Evolutionary conservation across 75 land plant species (phyloP).

Genomic region (Chamaecyparis obtusa): DNA sequence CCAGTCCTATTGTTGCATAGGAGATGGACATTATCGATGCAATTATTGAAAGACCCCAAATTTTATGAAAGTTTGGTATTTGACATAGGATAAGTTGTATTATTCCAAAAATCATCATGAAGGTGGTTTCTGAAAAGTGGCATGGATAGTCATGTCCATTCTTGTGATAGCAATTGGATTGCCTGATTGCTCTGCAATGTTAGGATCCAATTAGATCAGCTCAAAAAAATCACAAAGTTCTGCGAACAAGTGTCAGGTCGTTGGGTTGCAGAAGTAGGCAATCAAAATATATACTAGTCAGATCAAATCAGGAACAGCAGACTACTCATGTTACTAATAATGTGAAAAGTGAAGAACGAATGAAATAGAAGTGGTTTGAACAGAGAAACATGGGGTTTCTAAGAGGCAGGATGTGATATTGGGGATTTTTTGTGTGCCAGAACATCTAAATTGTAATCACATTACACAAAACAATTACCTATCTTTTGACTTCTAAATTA

Average conservation of each 20-base stretch:
- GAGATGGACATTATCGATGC: slow-evolving; percentile 27
- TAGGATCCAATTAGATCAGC: background rate
- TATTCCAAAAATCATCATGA: slow-evolving; percentile 22
- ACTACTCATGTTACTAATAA: background rate
- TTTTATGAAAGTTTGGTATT: slow-evolving; percentile 21
- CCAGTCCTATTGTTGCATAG: slow-evolving; percentile 24
- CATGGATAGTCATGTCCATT: slow-evolving; percentile 19
- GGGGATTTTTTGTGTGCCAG: background rate
- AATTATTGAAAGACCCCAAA: slow-evolving; percentile 26
- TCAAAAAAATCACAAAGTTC: background rate
- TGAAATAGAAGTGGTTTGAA: background rate
- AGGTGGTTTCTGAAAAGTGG: background rate
- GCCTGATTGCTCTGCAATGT: slow-evolving; percentile 26
- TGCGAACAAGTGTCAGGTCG: background rate
- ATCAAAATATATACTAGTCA: background rate
- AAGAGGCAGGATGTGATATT: background rate
- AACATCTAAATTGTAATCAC: background rate
- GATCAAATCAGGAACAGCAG: background rate
- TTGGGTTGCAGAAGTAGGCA: background rate
- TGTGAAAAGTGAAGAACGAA: background rate
- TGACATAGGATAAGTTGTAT: slow-evolving; percentile 22
- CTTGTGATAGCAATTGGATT: slow-evolving; percentile 27
- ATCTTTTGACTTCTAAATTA: background rate
- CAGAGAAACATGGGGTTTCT: background rate
- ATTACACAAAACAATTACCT: background rate